Evolutionary conservation across 1,284 basidiomycete species (phyloP).

Genomic region (Bjerkandera adusta): DNA sequence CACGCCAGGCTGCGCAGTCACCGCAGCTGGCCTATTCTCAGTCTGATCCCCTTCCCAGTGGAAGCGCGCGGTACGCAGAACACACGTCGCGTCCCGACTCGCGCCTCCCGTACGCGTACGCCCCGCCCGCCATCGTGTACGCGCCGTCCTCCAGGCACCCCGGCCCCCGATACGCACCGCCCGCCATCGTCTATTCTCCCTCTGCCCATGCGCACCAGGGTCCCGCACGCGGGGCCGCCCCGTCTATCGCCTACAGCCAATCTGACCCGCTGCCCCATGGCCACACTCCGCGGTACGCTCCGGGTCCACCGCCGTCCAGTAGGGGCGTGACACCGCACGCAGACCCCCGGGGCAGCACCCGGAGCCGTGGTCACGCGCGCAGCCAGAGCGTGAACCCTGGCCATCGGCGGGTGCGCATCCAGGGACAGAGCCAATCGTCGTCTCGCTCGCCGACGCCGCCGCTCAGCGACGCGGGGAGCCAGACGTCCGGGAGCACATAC

Average conservation of each 20-base stretch:
- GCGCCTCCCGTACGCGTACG: conserved; percentile 28
- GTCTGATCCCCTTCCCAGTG: conserved; percentile 24
- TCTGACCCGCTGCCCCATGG: conserved; percentile 25
- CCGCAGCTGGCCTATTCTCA: conserved; percentile 25
- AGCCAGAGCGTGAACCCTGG: conserved; percentile 9
- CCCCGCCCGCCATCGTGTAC: conserved; percentile 34
- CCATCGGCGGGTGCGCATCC: conserved; percentile 1
- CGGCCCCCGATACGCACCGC: conserved; percentile 30
- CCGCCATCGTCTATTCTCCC: conserved; percentile 31
- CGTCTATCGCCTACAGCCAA: conserved; percentile 31
- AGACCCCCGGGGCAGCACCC: conserved; percentile 8
- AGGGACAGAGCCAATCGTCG: conserved; percentile 16
- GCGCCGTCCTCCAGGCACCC: conserved; percentile 31
- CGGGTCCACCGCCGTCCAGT: conserved; percentile 15
- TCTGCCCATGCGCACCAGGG: conserved; percentile 21
- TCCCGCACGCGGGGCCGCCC: conserved; percentile 16
- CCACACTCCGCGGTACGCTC: too few relatives aligned
- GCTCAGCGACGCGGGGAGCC: conserved; percentile 40
- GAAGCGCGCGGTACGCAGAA: conserved; percentile 23
- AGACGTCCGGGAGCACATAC: conserved; percentile 64
- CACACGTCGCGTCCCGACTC: conserved; percentile 22
- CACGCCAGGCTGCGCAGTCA: conserved; percentile 19
- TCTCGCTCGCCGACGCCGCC: conserved; percentile 22
- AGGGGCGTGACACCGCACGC: conserved; percentile 15
- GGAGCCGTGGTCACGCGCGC: conserved; percentile 1